phyloP scores from a whole-genome alignment of 78 protist species.

The Dictyostelium discoideum region DNA sequence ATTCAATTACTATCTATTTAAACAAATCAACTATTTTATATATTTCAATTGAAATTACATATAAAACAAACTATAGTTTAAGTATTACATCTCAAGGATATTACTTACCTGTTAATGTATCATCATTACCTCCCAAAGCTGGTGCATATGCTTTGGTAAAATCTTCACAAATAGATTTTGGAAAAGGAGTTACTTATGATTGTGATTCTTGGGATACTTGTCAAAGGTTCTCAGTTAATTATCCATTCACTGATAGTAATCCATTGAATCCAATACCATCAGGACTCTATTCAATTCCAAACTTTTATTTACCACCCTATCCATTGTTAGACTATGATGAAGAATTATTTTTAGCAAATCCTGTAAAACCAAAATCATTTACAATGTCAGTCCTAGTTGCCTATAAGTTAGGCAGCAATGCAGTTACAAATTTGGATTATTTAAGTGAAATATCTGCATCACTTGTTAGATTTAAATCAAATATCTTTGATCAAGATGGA shows the following conservation, averaged over 20 bases:
- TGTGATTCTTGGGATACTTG: conserved; percentile 4
- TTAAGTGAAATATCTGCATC: neutral
- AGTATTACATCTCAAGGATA: neutral
- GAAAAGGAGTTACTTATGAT: neutral
- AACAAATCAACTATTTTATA: conserved; percentile 6
- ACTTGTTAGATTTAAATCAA: neutral
- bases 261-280: conserved; percentile 60
- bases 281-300: neutral
- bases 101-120: neutral
- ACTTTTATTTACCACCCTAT: neutral
- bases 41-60: conserved; percentile 1
- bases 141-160: neutral
- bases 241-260: neutral
- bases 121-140: neutral
- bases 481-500: neutral
- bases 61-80: neutral
- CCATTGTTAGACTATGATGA: neutral
- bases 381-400: neutral
- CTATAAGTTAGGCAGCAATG: neutral
- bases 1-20: neutral
- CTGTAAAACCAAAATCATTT: neutral
- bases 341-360: neutral
- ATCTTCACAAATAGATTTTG: neutral
- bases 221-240: neutral
- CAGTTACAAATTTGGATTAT: neutral